Base-by-base conservation (phyloP, 495 filamentous ascomycete genomes). In the Penicillium daleae region DNA sequence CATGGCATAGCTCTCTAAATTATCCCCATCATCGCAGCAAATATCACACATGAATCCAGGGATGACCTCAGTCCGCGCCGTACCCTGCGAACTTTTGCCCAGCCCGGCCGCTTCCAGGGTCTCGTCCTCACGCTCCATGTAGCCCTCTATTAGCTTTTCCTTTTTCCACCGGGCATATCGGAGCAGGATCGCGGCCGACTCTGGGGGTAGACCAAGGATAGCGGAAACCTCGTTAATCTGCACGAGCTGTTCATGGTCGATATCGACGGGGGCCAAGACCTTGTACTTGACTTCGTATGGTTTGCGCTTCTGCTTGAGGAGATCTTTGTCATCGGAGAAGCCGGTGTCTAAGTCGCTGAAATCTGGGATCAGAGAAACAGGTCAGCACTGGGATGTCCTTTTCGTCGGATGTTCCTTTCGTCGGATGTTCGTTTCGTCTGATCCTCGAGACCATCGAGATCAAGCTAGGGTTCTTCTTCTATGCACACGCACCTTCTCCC, bases 111-210 rank as follows among this genome's bases (percentile, higher is more conserved):
- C 87, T 66, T 97, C 93, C n/a, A 97, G 76, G 0, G 93, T 87
- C 69, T 87, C 77, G 10, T 89, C 83, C 17, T 88, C 86, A 49
- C 80, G 81, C 55, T 98, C 94, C 93, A 98, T 97, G 69, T 97
- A 98, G 44, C 89, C 86, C 63, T 98, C 95, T 33, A 98, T 93
- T 63, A 99, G 75, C 35, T 91, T 86, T 71, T 99, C 95, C 71
- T 96, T 94, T 74, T 97, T 97, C 95, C 95, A 99, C 66, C 92
- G 85, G 50, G 90, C 89, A 72, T 92, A 86, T 51, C 95, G 90
- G 51, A 99, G 79, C 10, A 99, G 79, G 40, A 99, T 97, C 2
- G 92, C 96, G 0, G 88, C 86, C 57, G 91, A 89, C 78, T 97
- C 95, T 66, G 92, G 89, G 10, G 90, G 87, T 66, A 97, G 85